These are phyloP conservation scores for Trichoderma koningii DNA, from an alignment of 2,329 filamentous ascomycete species.

Conservation along the genomic window DNA sequence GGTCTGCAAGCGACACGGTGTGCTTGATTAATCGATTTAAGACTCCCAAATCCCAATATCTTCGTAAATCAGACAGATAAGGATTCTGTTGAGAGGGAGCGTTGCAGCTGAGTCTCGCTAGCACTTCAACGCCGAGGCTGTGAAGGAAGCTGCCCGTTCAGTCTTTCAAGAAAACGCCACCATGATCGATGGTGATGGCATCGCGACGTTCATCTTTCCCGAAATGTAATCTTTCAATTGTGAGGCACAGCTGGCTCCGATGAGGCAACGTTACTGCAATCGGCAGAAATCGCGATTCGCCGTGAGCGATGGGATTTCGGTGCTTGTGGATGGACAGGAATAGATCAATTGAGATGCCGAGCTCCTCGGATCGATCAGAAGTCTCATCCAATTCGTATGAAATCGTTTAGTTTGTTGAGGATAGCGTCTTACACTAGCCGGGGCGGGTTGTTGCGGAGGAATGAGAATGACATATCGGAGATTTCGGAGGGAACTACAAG, in stretches of 20 bases:
- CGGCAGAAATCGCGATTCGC: conserved; percentile 1
- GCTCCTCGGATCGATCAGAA: background rate
- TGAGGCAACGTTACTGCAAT: background rate
- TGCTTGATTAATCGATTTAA: conserved; percentile 6
- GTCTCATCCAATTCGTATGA: too few relatives aligned
- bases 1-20: conserved; percentile 11
- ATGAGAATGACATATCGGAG: background rate
- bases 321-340: background rate
- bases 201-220: conserved; percentile 5
- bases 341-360: background rate
- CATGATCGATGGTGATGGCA: conserved; percentile 4
- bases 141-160: background rate
- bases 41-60: background rate
- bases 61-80: background rate
- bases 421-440: background rate
- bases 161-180: background rate
- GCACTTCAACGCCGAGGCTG: conserved; percentile 13
- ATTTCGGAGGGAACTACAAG: background rate
- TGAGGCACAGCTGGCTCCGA: conserved; percentile 1
- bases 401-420: too few relatives aligned
- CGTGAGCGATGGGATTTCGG: background rate
- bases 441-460: background rate
- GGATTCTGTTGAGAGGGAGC: too few relatives aligned
- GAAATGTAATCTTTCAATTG: conserved; percentile 9
- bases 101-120: background rate